phyloP scores from a whole-genome alignment of 2,329 filamentous ascomycete genomes.

The Aspergillus calidoustus region DNA sequence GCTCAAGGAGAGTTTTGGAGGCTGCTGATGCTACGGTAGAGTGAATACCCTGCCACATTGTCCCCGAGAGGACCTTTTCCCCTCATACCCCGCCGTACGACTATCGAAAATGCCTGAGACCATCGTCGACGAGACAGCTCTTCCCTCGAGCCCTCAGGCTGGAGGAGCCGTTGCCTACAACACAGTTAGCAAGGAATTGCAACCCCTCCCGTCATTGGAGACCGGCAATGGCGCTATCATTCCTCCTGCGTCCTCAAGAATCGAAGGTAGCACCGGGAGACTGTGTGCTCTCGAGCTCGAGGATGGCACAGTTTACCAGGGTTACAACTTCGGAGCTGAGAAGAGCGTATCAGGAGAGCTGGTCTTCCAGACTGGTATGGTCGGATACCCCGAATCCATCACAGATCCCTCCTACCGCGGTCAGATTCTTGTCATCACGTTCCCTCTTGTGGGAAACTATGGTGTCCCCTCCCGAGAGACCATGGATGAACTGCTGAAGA shows the following conservation, averaged over 20 bases:
- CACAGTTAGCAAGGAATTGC: constrained; percentile 37
- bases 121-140: constrained; percentile 35
- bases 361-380: constrained; percentile 99
- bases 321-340: constrained; percentile 93
- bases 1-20: constrained; percentile 32
- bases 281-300: constrained; percentile 88
- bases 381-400: constrained; percentile 95
- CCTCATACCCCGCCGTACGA: constrained; percentile 27
- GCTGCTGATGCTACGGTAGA: constrained; percentile 47
- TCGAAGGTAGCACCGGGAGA: constrained; percentile 58
- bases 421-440: constrained; percentile 96
- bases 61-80: constrained; percentile 45
- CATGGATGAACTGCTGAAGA: constrained; percentile 80
- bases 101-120: constrained; percentile 37
- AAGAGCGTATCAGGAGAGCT: constrained; percentile 96
- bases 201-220: constrained; percentile 36
- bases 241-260: constrained; percentile 65
- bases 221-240: constrained; percentile 43
- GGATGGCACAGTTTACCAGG: constrained; percentile 89
- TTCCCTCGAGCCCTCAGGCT: constrained; percentile 45
- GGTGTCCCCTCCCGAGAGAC: constrained; percentile 88
- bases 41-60: constrained; percentile 35
- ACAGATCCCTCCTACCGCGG: constrained; percentile 87
- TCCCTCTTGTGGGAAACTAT: constrained; percentile 95
- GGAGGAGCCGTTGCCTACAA: constrained; percentile 47